These are phyloP conservation scores for Pugionium cornutum DNA, from an alignment of 345 rosid genomes.

Conservation along the genomic window DNA sequence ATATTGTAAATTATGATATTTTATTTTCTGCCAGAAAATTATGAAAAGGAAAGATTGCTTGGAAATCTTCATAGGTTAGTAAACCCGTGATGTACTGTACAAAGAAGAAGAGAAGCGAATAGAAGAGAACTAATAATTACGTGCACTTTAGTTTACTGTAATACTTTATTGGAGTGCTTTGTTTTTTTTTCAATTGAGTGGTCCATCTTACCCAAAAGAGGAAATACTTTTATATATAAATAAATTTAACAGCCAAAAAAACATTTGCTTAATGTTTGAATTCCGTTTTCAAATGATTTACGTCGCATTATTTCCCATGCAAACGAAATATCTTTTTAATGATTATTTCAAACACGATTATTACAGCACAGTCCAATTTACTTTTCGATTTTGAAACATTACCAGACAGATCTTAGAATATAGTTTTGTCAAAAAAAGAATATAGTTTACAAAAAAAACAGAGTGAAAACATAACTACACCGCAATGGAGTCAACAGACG, in stretches of 20 bases:
- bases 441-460: no score
- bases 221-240: conserved; percentile 33
- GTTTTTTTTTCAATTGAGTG: conserved; percentile 29
- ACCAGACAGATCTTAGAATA: conserved; percentile 3
- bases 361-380: conserved; percentile 34
- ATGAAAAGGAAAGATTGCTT: not conserved
- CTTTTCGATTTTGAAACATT: conserved; percentile 25
- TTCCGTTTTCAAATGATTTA: conserved; percentile 31
- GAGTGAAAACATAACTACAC: no score
- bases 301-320: conserved; percentile 41
- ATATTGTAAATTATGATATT: no score
- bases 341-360: conserved; percentile 39
- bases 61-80: not conserved
- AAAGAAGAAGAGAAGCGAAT: not conserved
- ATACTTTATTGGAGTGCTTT: conserved; percentile 38
- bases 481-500: no score
- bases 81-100: conserved; percentile 30
- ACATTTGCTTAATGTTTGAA: conserved; percentile 20
- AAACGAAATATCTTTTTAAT: conserved; percentile 27
- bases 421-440: not conserved
- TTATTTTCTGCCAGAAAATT: no score
- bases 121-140: conserved; percentile 28
- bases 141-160: conserved; percentile 42
- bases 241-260: not conserved
- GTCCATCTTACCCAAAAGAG: conserved; percentile 41